Evolutionary conservation across 306 rosid species (phyloP).

Genomic region (Vigna unguiculata): DNA sequence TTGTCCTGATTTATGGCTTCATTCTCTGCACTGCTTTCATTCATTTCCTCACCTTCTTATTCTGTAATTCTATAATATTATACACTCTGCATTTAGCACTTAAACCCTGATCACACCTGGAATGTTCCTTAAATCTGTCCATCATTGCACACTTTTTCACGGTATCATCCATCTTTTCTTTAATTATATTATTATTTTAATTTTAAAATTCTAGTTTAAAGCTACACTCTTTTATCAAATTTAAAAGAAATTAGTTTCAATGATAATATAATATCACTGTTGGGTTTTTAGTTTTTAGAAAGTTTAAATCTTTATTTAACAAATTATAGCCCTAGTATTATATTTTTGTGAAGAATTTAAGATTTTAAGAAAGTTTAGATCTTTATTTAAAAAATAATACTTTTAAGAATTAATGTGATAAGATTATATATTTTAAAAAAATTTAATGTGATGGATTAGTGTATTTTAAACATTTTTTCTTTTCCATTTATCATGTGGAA

Average conservation of each 20-base stretch:
- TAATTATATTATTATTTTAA: neutral
- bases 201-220: no score
- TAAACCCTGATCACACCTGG: slow-evolving; percentile 49
- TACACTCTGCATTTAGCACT: neutral
- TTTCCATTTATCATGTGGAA: neutral
- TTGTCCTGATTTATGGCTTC: slow-evolving; percentile 11
- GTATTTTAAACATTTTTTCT: neutral
- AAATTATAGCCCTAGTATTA: no score
- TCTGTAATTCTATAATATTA: neutral
- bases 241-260: no score
- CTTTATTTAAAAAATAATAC: no score
- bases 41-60: neutral
- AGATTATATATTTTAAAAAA: neutral
- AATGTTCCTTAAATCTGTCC: slow-evolving; percentile 61
- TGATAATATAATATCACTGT: no score
- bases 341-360: no score
- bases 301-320: no score
- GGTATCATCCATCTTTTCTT: slow-evolving; percentile 1
- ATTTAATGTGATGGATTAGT: no score
- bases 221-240: no score
- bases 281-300: no score
- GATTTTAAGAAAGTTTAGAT: no score
- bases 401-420: no score
- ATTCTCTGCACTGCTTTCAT: slow-evolving; percentile 38
- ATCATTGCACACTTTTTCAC: slow-evolving; percentile 2